Base-by-base conservation (phyloP, 495 filamentous ascomycete genomes). In the Staphylotrichum tortipilum region DNA sequence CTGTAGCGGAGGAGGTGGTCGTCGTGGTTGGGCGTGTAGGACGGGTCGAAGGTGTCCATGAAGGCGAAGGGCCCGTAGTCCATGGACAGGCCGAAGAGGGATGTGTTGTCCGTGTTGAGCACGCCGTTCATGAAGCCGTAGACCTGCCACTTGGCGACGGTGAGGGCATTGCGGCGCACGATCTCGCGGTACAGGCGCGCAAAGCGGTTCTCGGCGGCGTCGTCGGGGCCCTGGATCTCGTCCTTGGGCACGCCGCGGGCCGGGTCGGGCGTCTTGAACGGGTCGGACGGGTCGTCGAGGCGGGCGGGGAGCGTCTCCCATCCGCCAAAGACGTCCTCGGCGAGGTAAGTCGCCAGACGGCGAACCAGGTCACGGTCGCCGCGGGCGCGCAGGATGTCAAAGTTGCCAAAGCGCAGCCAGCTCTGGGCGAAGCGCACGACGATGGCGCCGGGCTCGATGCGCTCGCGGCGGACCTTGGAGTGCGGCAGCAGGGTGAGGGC, bases 101-200 rank as follows among this genome's bases (percentile, higher is more conserved):
- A 94, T 0, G 91, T 98, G 62, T 98, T 98, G 63, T 98, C 92
- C 0, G 92, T 96, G 59, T 95, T 69, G 28, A 98, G 72, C 18
- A 98, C 92, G 15, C 92, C 92, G 60, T 98, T 98, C 77, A 91
- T 96, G 68, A 98, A 98, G 11, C 86, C 92, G 67, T 95, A 96
- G 18, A 87, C 87, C 68, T 98, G 92, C 92, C 92, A 98, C 47
- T 82, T 79, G 10, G 92, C 92, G 1, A 96, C 90, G 0, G 86
- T 95, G 34, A 79, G 75, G 1, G 92, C 92, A 59, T 96, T 98
- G 38, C 86, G 78, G 1, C 86, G 82, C 14, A 80, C 80, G 42
- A 98, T 84, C 57, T 94, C 89, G 42, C 92, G 79, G 65, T 94
- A 98, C 8, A 97, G 75, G 10, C 88, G 76, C 4, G 83, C 75